Evolutionary conservation across 2,329 filamentous ascomycete genomes (phyloP).

Genomic region (Cladosporium sp.): DNA sequence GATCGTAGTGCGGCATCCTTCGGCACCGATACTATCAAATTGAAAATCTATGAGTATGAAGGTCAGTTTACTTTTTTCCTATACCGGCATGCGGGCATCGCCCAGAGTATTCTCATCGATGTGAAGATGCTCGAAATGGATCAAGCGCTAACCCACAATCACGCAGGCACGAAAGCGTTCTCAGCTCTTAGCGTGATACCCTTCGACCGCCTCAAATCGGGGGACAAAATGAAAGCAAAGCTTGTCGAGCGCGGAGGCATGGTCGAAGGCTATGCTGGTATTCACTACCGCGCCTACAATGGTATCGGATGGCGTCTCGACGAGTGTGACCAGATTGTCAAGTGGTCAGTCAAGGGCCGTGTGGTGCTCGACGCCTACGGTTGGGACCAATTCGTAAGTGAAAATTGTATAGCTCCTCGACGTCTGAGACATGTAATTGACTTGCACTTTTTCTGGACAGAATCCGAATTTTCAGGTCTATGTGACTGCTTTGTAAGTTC

Average conservation of each 20-base stretch:
- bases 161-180: constrained; percentile 13
- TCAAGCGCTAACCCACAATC: background rate
- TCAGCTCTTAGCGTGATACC: constrained; percentile 41
- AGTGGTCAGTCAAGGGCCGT: constrained; percentile 44
- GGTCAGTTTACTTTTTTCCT: constrained; percentile 24
- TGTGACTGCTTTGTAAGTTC: constrained; percentile 33
- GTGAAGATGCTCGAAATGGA: too few species aligned
- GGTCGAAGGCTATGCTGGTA: constrained; percentile 45
- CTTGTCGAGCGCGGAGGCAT: constrained; percentile 45
- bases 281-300: constrained; percentile 49
- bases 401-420: too few species aligned
- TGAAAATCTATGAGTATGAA: constrained; percentile 30
- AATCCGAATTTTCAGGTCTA: constrained; percentile 40
- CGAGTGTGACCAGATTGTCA: constrained; percentile 31
- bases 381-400: constrained; percentile 45
- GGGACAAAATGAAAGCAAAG: constrained; percentile 34
- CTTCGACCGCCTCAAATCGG: constrained; percentile 41
- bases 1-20: constrained; percentile 38
- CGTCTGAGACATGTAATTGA: too few species aligned
- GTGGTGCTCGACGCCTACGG: constrained; percentile 52
- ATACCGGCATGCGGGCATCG: background rate
- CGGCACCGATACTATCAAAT: constrained; percentile 29
- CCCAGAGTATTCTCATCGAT: background rate
- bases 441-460: too few species aligned
- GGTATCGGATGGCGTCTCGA: constrained; percentile 41